These are phyloP conservation scores for Calocera viscosa DNA, from an alignment of 768 basidiomycete species.

Conservation along the genomic window DNA sequence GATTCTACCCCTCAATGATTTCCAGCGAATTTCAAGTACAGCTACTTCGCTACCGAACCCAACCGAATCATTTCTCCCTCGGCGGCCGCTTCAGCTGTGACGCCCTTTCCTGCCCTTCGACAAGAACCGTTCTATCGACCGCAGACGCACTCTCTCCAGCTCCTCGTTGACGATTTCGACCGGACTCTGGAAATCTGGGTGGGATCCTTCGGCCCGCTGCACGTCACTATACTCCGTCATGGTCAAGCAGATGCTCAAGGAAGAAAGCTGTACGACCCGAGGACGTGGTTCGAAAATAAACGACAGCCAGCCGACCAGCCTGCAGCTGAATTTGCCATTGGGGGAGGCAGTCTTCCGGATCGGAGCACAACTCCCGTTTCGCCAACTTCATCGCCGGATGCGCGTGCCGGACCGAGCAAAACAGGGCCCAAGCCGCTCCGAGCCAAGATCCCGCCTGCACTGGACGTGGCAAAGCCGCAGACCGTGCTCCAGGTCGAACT, in stretches of 20 bases:
- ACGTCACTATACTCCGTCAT: conserved; percentile 24
- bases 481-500: neutral
- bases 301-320: neutral
- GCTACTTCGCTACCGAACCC: conserved; percentile 86
- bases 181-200: conserved; percentile 79
- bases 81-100: conserved; percentile 68
- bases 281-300: neutral
- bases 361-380: neutral
- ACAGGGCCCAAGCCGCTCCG: neutral
- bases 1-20: neutral
- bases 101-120: conserved; percentile 80
- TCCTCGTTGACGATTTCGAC: conserved; percentile 78
- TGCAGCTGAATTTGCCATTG: neutral
- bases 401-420: neutral
- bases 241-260: neutral
- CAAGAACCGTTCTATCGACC: conserved; percentile 64
- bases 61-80: conserved; percentile 43
- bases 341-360: neutral
- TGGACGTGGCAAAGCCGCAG: neutral
- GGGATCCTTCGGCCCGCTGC: conserved; percentile 76
- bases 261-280: neutral
- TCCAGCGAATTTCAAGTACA: conserved; percentile 84
- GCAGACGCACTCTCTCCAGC: conserved; percentile 58
- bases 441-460: neutral
- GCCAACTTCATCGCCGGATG: neutral